Evolutionary conservation across 202 grass and related monocot genomes (phyloP).

Genomic region (Brachypodium distachyon): DNA sequence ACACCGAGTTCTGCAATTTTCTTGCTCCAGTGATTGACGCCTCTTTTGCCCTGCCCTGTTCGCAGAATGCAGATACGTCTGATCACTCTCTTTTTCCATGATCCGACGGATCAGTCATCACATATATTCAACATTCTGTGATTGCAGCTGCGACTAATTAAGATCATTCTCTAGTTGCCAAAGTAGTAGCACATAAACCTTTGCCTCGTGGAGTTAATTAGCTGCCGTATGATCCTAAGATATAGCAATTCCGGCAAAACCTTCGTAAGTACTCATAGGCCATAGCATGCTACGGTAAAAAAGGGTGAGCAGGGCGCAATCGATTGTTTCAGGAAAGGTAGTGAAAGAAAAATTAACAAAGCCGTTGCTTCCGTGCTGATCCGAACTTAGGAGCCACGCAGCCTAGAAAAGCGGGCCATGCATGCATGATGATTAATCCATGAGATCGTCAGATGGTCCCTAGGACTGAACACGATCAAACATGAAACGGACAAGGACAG

Average conservation of each 20-base stretch:
- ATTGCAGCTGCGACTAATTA: neutral
- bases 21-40: neutral
- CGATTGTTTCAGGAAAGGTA: neutral
- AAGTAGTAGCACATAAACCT: neutral
- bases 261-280: neutral
- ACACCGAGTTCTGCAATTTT: neutral
- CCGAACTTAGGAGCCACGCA: slow-evolving; percentile 10
- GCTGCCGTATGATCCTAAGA: neutral
- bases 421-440: slow-evolving; percentile 25
- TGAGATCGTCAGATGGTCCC: slow-evolving; percentile 19
- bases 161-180: neutral
- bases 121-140: neutral
- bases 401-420: neutral
- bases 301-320: neutral
- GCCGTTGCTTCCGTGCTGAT: slow-evolving; percentile 3
- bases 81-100: neutral
- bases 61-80: neutral
- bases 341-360: neutral
- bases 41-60: neutral
- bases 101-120: neutral
- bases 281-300: neutral
- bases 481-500: slow-evolving; percentile 17
- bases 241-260: neutral
- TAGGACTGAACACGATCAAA: neutral
- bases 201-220: neutral